phyloP scores from a whole-genome alignment of 1,284 basidiomycete species.

The Cryptococcus sp. region DNA sequence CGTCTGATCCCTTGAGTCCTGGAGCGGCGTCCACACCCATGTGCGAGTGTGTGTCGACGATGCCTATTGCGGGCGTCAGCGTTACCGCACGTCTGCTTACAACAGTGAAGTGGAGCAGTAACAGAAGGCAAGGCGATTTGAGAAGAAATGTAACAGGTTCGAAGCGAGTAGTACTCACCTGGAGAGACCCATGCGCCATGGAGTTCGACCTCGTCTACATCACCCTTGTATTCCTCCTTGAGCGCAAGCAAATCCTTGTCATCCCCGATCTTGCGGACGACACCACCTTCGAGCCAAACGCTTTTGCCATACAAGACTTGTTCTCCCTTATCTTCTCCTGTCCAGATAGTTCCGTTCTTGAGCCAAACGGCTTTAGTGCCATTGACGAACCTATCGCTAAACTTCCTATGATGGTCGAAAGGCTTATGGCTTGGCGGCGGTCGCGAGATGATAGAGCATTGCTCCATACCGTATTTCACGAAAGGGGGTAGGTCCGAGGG shows the following conservation, averaged over 20 bases:
- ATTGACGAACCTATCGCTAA: conserved; percentile 65
- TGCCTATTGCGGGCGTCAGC: conserved; percentile 37
- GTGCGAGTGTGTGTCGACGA: conserved; percentile 79
- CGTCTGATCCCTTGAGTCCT: conserved; percentile 56
- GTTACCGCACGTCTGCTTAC: too few species aligned
- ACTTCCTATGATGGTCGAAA: conserved; percentile 59
- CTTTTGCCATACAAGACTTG: conserved; percentile 61
- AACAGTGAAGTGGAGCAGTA: too few species aligned
- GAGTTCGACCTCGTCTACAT: conserved; percentile 48
- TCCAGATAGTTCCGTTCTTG: conserved; percentile 77
- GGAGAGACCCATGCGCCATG: conserved; percentile 57
- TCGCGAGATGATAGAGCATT: conserved; percentile 39
- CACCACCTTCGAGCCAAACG: conserved; percentile 54
- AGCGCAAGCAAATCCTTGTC: conserved; percentile 23
- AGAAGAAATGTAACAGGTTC: too few species aligned
- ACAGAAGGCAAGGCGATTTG: too few species aligned
- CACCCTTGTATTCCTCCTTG: conserved; percentile 13
- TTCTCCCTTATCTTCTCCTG: conserved; percentile 64
- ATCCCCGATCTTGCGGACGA: conserved; percentile 53
- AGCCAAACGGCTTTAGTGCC: conserved; percentile 69
- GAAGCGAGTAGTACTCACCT: conserved; percentile 29
- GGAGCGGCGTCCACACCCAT: conserved; percentile 69
- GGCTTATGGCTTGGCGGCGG: conserved; percentile 29
- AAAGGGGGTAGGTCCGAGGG: conserved; percentile 25
- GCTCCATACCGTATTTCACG: conserved; percentile 42